Conservation (phyloP, 2,329 filamentous ascomycete genomes). For the Aspergillus candidus region DNA sequence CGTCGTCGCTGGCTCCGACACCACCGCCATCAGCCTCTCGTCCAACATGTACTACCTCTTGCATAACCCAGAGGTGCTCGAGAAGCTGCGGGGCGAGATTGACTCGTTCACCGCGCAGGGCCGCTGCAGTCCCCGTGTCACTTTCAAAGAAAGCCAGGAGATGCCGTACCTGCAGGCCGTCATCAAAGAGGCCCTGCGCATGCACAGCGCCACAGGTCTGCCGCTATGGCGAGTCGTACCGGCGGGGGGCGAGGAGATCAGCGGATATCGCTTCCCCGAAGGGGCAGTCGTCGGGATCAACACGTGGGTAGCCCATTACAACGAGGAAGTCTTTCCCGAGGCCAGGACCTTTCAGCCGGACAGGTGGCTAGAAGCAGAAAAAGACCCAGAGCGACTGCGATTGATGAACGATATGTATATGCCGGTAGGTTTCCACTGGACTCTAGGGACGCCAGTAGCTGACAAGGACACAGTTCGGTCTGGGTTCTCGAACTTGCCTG, state of each 20-base stretch:
- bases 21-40: conserved; percentile 45
- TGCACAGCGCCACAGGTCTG: conserved; percentile 46
- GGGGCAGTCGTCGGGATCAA: conserved; percentile 42
- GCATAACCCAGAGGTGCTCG: conserved; percentile 24
- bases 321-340: conserved; percentile 40
- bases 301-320: conserved; percentile 40
- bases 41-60: conserved; percentile 43
- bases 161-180: conserved; percentile 50
- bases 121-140: conserved; percentile 22
- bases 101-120: conserved; percentile 20
- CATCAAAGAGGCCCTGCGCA: conserved; percentile 49
- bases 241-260: conserved; percentile 39
- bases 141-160: conserved; percentile 36
- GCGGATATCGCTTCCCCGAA: conserved; percentile 37
- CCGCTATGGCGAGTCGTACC: conserved; percentile 48
- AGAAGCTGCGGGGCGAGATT: conserved; percentile 29
- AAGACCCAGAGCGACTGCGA: conserved; percentile 24
- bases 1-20: conserved; percentile 36
- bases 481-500: conserved; percentile 28
- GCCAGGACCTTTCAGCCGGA: conserved; percentile 42
- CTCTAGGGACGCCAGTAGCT: not conserved
- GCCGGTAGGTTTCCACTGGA: conserved; percentile 25
- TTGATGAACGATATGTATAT: conserved; percentile 36
- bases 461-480: conserved; percentile 24
- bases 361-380: conserved; percentile 39